phyloP scores from a whole-genome alignment of 345 rosid genomes.

The Pistacia integerrima region DNA sequence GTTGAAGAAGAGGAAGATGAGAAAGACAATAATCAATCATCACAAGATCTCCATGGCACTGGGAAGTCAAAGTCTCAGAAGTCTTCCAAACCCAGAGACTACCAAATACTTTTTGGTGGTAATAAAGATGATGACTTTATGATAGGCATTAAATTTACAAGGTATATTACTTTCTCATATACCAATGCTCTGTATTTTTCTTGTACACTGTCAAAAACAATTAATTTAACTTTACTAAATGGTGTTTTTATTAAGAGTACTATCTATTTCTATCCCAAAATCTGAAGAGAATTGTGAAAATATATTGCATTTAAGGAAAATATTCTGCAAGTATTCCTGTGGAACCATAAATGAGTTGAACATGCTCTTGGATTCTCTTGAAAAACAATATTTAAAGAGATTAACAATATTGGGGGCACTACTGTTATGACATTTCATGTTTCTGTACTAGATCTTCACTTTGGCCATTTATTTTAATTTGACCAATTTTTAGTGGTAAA shows the following conservation, averaged over 20 bases:
- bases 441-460: neutral
- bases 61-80: slow-evolving; percentile 38
- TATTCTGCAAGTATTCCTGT: neutral
- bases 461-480: neutral
- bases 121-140: slow-evolving; percentile 75
- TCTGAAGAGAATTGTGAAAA: neutral
- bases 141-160: slow-evolving; percentile 90
- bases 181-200: neutral
- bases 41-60: slow-evolving; percentile 23
- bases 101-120: slow-evolving; percentile 76
- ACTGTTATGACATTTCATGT: neutral
- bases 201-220: neutral
- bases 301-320: neutral
- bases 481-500: neutral
- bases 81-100: slow-evolving; percentile 84
- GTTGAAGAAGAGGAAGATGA: slow-evolving; percentile 51
- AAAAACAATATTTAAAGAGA: neutral
- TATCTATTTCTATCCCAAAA: neutral
- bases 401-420: slow-evolving; percentile 3
- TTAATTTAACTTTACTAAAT: neutral
- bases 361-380: neutral
- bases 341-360: neutral
- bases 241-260: neutral
- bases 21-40: slow-evolving; percentile 24
- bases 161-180: slow-evolving; percentile 41